Conservation (phyloP, 306 rosid species). For the Casuarina cunninghamiana region DNA sequence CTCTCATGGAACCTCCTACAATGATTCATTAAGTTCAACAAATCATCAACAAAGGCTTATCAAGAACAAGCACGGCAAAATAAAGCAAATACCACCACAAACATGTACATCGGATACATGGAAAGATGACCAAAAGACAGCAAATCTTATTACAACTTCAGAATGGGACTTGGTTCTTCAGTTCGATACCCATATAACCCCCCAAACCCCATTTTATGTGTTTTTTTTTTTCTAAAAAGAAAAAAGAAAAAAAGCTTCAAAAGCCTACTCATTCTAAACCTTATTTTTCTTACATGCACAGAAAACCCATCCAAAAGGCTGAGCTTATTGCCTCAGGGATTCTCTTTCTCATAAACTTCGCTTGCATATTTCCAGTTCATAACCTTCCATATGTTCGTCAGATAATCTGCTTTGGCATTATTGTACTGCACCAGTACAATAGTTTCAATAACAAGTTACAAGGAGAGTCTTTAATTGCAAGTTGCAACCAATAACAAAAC, state of each 20-base stretch:
- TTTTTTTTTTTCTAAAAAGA: too few species aligned
- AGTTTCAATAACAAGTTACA: background rate
- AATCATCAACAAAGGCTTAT: too few species aligned
- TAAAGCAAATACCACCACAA: background rate
- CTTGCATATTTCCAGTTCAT: conserved; percentile 54
- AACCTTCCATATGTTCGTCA: conserved; percentile 66
- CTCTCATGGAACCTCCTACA: too few species aligned
- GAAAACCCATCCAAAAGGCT: background rate
- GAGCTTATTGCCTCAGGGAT: conserved; percentile 9
- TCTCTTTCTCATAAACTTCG: conserved; percentile 37
- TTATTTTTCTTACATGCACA: conserved; percentile 2
- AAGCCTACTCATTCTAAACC: background rate
- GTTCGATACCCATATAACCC: too few species aligned
- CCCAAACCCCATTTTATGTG: too few species aligned
- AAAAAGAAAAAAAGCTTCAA: too few species aligned
- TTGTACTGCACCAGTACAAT: conserved; percentile 47
- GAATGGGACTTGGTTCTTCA: background rate
- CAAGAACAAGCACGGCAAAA: background rate
- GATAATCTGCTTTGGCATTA: conserved; percentile 54
- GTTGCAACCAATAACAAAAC: background rate
- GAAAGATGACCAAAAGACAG: background rate
- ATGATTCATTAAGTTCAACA: too few species aligned
- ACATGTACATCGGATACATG: background rate
- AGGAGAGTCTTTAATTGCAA: background rate
- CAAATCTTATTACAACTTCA: background rate